Base-by-base conservation (phyloP, 768 basidiomycete genomes). In the Chalciporus sphaerocephalus region DNA sequence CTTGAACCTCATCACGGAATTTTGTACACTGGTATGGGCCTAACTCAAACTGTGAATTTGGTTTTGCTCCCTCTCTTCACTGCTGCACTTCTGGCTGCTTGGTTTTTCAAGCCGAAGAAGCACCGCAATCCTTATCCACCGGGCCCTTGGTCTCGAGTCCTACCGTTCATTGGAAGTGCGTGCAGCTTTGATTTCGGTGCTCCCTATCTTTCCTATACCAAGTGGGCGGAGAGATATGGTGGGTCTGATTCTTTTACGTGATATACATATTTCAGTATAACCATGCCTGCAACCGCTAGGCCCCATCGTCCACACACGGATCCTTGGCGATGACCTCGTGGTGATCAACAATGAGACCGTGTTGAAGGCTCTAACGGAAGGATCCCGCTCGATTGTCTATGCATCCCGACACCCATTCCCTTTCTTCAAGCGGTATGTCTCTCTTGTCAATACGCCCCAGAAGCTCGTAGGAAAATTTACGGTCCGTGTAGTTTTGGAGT, bases 131-230 rank as follows among this genome's bases (percentile, higher is more conserved):
- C 24, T 36, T 27, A 43, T 20, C 42, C 42, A n/a, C 42, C 42
- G 3, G 42, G 42, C 2, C 42, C 42, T 20, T 43, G 42, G 42
- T 35, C 42, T 18, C 42, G 34, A 36, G 18, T 5, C 23, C 20
- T 43, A 25, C 42, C 42, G 7, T 36, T 43, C 11, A 20, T 43
- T 16, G 42, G 42, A 10, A 43, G 42, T 10, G 34, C 34, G 4
- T 10, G 35, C n/a, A n/a, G 5, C 24, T 43, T 43, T 36, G 42
- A 43, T 27, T 43, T 43, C 6, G 24, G 18, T 7, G 34, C 42
- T 5, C 42, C 42, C 25, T 43, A 43, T 36, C 18, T 43, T 13
- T 15, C 42, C 34, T 43, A 43, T 18, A 36, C 42, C 15, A 36
- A 15, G 18, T 43, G 42, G 42, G 42, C 42, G 11, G 25, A 35